These are phyloP conservation scores for Hyaloscypha hepaticicola DNA, from an alignment of 495 filamentous ascomycete species.

Conservation along the genomic window DNA sequence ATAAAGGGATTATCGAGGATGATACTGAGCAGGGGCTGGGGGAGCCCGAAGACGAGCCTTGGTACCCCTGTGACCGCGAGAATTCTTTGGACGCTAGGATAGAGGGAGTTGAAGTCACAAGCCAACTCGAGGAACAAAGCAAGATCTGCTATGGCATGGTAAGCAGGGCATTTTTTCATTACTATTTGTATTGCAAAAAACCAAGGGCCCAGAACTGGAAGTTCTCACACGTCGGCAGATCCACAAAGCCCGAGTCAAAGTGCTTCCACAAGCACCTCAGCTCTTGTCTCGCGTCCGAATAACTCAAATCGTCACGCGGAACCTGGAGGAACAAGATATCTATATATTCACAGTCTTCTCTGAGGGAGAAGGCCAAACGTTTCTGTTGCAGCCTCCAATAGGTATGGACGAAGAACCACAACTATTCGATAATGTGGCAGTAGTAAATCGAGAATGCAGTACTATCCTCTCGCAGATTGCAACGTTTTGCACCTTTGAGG, in stretches of 20 bases:
- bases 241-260: slow-evolving; percentile 10
- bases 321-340: slow-evolving; percentile 1
- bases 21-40: not conserved
- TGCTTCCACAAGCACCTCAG: not conserved
- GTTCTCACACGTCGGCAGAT: not conserved
- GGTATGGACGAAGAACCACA: not conserved
- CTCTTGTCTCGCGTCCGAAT: not conserved
- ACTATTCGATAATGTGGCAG: slow-evolving; percentile 6
- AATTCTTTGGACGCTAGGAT: not conserved
- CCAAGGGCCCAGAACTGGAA: not conserved
- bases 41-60: slow-evolving; percentile 8
- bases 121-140: not conserved
- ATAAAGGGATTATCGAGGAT: slow-evolving; percentile 32
- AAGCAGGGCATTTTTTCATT: slow-evolving; percentile 2
- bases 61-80: slow-evolving; percentile 8
- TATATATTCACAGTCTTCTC: slow-evolving; percentile 10
- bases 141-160: slow-evolving; percentile 18
- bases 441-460: slow-evolving; percentile 8
- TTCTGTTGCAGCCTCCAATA: slow-evolving; percentile 4
- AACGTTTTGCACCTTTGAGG: slow-evolving; percentile 9
- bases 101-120: not conserved
- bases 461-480: not conserved
- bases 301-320: not conserved
- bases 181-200: not conserved
- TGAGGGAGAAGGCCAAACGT: slow-evolving; percentile 4